Base-by-base conservation (phyloP, 2,329 filamentous ascomycete genomes). In the Calonectria fujianensis region DNA sequence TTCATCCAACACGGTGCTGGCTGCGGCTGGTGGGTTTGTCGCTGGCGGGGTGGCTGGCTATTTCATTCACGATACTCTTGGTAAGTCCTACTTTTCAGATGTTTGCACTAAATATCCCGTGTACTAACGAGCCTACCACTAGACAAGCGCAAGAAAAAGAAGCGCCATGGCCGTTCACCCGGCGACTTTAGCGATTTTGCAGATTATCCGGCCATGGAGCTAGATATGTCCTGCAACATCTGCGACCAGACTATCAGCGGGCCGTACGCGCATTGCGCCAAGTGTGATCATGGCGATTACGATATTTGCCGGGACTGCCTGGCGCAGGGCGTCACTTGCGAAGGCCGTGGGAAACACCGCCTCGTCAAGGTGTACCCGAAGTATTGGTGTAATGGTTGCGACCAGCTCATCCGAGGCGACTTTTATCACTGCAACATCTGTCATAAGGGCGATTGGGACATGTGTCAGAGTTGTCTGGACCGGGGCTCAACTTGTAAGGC, bases 91-190 rank as follows among this genome's bases (percentile, higher is more conserved):
- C n/a, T 18, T 29, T 31, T 13, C n/a, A 29, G 14, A 48, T 6
- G 1, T 0, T n/a, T 1, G 4, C 11, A 4, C 16, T 20, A 2
- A 20, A 27, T 20, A 5, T 16, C n/a, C 4, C 29, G 13, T 52
- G 48, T 54, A 51, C 51, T 52, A 20, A 35, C 63, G 2, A 48
- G 18, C 13, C 14, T 45, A 8, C 1, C 0, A 4, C 1, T 0
- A 77, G 77, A 78, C 13, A 77, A 78, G 7, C 69, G 59, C 9
- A 78, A 78, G 48, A 71, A 75, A 3, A 77, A 78, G 69, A 78
- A 78, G 14, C 65, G 70, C 14, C 75, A 78, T 6, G 76, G 77
- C 4, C 61, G 41, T 3, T 31, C 18, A 0, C 20, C 63, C 3
- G 75, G 18, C 8, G 76, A 77, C 24, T 77, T 78, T 7, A 16